A percentile compares a stretch with the other conserved stretches of the same genome.
Conservation (phyloP, 495 filamentous ascomycete genomes). For the Tuber umbilicatum region DNA sequence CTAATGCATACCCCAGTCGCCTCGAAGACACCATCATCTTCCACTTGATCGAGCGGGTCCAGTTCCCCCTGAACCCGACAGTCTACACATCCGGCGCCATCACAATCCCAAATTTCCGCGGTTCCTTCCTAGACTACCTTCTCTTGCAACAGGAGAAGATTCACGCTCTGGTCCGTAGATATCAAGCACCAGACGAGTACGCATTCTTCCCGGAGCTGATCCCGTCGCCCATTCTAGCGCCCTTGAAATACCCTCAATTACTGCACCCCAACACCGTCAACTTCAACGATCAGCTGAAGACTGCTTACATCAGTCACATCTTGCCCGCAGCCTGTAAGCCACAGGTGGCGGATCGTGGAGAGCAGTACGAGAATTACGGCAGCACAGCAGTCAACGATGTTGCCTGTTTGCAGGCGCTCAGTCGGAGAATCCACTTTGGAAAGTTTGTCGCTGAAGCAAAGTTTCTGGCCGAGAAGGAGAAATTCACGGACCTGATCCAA, state of each 20-base stretch:
- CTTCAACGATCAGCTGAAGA: slow-evolving; percentile 80
- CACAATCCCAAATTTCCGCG: slow-evolving; percentile 58
- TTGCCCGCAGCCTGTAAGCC: slow-evolving; percentile 73
- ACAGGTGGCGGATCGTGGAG: slow-evolving; percentile 63
- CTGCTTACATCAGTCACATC: slow-evolving; percentile 72
- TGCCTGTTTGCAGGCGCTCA: slow-evolving; percentile 80
- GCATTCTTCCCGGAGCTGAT: slow-evolving; percentile 88
- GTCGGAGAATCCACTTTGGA: slow-evolving; percentile 89
- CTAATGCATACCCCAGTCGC: slow-evolving; percentile 53
- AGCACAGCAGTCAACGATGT: slow-evolving; percentile 90
- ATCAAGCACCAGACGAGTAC: slow-evolving; percentile 93
- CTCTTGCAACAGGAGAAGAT: slow-evolving; percentile 80
- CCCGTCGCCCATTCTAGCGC: slow-evolving; percentile 71
- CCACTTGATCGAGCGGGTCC: slow-evolving; percentile 93
- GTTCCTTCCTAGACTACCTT: slow-evolving; percentile 88
- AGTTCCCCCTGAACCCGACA: slow-evolving; percentile 86
- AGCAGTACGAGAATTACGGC: slow-evolving; percentile 89
- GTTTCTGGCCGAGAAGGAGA: slow-evolving; percentile 75
- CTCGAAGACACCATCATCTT: slow-evolving; percentile 98
- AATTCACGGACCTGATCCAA: slow-evolving; percentile 72
- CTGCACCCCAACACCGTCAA: slow-evolving; percentile 90
- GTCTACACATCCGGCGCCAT: slow-evolving; percentile 81
- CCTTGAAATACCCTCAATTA: slow-evolving; percentile 83
- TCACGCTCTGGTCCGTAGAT: slow-evolving; percentile 91
- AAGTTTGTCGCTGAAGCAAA: slow-evolving; percentile 99